Conservation (phyloP, 1,139 yeast genomes). For the Kodamaea sp. region DNA sequence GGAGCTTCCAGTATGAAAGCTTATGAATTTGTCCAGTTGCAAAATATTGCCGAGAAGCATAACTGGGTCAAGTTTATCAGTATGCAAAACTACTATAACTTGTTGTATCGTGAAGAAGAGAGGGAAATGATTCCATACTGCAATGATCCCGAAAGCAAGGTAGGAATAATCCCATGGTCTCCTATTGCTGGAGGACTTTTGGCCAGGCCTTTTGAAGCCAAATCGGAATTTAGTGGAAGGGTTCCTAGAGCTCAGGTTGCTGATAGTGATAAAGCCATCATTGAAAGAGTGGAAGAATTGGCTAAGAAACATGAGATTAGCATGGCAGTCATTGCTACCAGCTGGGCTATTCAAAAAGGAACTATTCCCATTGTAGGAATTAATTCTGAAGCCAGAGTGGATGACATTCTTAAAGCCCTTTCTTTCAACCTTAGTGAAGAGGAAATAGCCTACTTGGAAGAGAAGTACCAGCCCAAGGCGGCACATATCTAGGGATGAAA, state of each 20-base stretch:
- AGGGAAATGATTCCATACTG: slow-evolving; percentile 59
- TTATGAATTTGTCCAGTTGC: slow-evolving; percentile 18
- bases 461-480: slow-evolving; percentile 35
- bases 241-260: slow-evolving; percentile 20
- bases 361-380: slow-evolving; percentile 57
- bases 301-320: slow-evolving; percentile 44
- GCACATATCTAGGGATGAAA: neutral
- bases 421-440: slow-evolving; percentile 44
- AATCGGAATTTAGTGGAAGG: slow-evolving; percentile 19
- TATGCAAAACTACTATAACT: slow-evolving; percentile 60
- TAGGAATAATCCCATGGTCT: slow-evolving; percentile 54
- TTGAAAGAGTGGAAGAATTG: slow-evolving; percentile 53
- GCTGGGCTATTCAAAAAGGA: slow-evolving; percentile 58
- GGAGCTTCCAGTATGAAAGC: slow-evolving; percentile 21
- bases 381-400: slow-evolving; percentile 48
- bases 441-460: slow-evolving; percentile 50
- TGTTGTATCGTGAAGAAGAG: slow-evolving; percentile 60
- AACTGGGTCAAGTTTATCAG: slow-evolving; percentile 49
- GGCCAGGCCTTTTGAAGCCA: slow-evolving; percentile 36
- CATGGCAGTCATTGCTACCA: slow-evolving; percentile 56
- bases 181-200: slow-evolving; percentile 51
- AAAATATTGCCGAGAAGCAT: slow-evolving; percentile 17
- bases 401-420: slow-evolving; percentile 53
- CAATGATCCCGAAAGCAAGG: no score
- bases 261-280: slow-evolving; percentile 36